Conservation (phyloP, 1,139 yeast genomes). For the Nakaseomyces bracarensis region DNA sequence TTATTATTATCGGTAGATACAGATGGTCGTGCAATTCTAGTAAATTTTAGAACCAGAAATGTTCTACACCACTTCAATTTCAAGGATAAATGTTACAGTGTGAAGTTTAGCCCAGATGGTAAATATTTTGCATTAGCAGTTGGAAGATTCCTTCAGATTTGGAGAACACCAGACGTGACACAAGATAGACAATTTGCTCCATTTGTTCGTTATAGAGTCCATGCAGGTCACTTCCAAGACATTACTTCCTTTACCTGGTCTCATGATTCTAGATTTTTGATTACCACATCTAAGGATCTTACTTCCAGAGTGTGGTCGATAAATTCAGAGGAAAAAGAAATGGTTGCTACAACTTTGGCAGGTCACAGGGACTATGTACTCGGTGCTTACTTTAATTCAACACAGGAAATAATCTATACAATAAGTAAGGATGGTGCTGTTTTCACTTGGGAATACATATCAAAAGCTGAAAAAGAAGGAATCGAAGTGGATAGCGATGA, state of each 20-base stretch:
- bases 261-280: slow-evolving; percentile 74
- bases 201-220: slow-evolving; percentile 79
- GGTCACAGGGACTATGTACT: slow-evolving; percentile 91
- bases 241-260: slow-evolving; percentile 82
- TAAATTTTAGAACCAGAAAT: slow-evolving; percentile 71
- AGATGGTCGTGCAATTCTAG: slow-evolving; percentile 89
- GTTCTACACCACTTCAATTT: slow-evolving; percentile 95
- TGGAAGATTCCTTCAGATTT: slow-evolving; percentile 77
- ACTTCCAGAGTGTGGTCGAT: slow-evolving; percentile 83
- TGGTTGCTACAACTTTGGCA: slow-evolving; percentile 75
- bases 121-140: slow-evolving; percentile 76
- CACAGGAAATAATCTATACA: slow-evolving; percentile 85
- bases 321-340: slow-evolving; percentile 56
- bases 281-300: slow-evolving; percentile 84
- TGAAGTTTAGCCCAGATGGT: slow-evolving; percentile 87
- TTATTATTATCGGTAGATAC: slow-evolving; percentile 77
- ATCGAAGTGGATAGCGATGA: slow-evolving; percentile 38
- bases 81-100: slow-evolving; percentile 63
- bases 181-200: slow-evolving; percentile 90
- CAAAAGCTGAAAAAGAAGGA: slow-evolving; percentile 37
- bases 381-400: slow-evolving; percentile 73
- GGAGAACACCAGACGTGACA: slow-evolving; percentile 79
- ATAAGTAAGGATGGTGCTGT: slow-evolving; percentile 92
- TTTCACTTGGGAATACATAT: slow-evolving; percentile 80
- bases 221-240: slow-evolving; percentile 89